Evolutionary conservation across 73 alveolate genomes (phyloP).

Genomic region (Paramecium biaurelia): DNA sequence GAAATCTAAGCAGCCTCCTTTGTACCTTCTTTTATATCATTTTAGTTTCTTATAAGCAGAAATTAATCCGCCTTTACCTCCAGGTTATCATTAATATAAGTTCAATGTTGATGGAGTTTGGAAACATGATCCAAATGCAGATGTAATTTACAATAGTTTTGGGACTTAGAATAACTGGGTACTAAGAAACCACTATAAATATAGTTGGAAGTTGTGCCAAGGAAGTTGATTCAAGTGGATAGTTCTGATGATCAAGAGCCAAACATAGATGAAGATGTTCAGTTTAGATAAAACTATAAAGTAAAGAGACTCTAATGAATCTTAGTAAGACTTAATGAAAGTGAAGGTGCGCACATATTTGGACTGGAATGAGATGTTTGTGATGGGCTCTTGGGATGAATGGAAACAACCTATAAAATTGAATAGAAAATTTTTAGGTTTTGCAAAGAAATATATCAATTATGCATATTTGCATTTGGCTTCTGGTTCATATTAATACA

Average conservation of each 20-base stretch:
- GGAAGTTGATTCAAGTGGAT: not conserved
- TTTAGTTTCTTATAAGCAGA: slow-evolving; percentile 15
- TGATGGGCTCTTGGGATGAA: slow-evolving; percentile 49
- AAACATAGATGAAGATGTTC: slow-evolving; percentile 13
- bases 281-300: not conserved
- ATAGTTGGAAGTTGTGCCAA: slow-evolving; percentile 3
- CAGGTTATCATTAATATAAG: slow-evolving; percentile 61
- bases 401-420: not conserved
- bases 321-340: not conserved
- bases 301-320: not conserved
- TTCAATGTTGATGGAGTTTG: slow-evolving; percentile 68
- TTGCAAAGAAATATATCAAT: slow-evolving; percentile 13
- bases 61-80: slow-evolving; percentile 40
- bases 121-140: slow-evolving; percentile 63
- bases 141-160: not conserved
- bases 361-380: slow-evolving; percentile 32
- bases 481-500: slow-evolving; percentile 46
- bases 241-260: slow-evolving; percentile 30
- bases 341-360: not conserved
- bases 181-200: not conserved
- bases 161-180: slow-evolving; percentile 60
- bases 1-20: slow-evolving; percentile 47
- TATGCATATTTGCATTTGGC: slow-evolving; percentile 9
- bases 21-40: not conserved
- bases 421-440: not conserved